Conservation (phyloP, 257 asterid species). For the Paraleonurus japonicus region DNA sequence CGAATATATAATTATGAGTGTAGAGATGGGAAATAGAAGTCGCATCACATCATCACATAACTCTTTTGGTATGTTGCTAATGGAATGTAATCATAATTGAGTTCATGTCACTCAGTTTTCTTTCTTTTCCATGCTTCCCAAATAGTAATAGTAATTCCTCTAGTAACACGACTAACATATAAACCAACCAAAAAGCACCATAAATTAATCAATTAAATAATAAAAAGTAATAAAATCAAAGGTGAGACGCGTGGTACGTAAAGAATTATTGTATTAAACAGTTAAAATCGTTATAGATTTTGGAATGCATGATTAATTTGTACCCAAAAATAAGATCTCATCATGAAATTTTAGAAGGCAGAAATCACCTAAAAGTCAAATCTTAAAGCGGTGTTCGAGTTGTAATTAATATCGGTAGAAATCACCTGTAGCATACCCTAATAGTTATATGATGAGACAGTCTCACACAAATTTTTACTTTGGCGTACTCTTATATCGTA, state of each 20-base stretch:
- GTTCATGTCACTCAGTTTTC: neutral
- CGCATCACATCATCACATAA: slow-evolving; percentile 12
- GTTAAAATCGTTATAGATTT: neutral
- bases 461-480: too few species aligned
- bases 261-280: neutral
- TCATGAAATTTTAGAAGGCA: too few species aligned
- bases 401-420: too few species aligned
- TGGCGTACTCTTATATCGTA: too few species aligned
- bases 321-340: too few species aligned
- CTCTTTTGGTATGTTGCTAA: slow-evolving; percentile 24
- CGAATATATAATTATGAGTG: slow-evolving; percentile 25
- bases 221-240: neutral
- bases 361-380: too few species aligned
- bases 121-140: neutral
- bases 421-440: too few species aligned
- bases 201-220: too few species aligned
- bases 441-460: too few species aligned
- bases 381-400: too few species aligned
- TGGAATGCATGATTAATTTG: too few species aligned
- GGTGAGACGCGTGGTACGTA: neutral
- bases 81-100: slow-evolving; percentile 35
- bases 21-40: slow-evolving; percentile 28
- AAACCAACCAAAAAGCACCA: neutral
- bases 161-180: neutral
- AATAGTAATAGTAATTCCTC: slow-evolving; percentile 1